Base-by-base conservation (phyloP, 352 stramenopile species). In the Pythium chondricola region DNA sequence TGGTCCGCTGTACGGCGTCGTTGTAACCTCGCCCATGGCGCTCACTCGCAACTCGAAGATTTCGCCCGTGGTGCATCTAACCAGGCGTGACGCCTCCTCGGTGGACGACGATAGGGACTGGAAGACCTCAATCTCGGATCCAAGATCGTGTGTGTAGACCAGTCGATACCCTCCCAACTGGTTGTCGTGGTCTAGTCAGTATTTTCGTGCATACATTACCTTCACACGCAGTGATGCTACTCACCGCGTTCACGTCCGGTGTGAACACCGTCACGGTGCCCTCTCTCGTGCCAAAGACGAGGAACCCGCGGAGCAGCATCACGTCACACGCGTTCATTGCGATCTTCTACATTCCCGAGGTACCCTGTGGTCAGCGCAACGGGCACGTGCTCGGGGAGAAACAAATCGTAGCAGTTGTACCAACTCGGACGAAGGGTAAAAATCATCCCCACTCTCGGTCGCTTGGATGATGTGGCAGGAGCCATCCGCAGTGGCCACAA, bases 401-500 rank as follows among this genome's bases (percentile, higher is more conserved):
- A n/a, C n/a, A n/a, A n/a, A n/a, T n/a, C n/a, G n/a, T n/a, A n/a
- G n/a, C n/a, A n/a, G n/a, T n/a, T 75, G 49, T 50, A 92, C 81
- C 69, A 92, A 87, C 39, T 88, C 74, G 0, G 64, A 68, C 13
- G 58, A 68, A n/a, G 75, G 48, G 20, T 63, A 63, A 40, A 92
- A 69, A 21, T 82, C 63, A 43, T 78, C 66, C 33, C 63, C 65
- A 33, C 60, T 69, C 17, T 82, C 70, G 2, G 71, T 69, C 11
- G 59, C 65, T 32, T 75, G 71, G 36, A 89, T 84, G 7, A 90
- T 69, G 30, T 60, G 81, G 56, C 81, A 89, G 26, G 47, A 58
- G 9, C 78, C 78, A 52, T 90, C 81, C 2, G 76, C 71, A 11
- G 78, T 93, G 35, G 75, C 65, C n/a, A 87, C 81, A 50, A 93